Percentiles rank a stretch among this genome's conserved stretches.
These are phyloP conservation scores for Tephrocybe sp. DNA, from an alignment of 768 basidiomycete genomes.

Conservation along the genomic window DNA sequence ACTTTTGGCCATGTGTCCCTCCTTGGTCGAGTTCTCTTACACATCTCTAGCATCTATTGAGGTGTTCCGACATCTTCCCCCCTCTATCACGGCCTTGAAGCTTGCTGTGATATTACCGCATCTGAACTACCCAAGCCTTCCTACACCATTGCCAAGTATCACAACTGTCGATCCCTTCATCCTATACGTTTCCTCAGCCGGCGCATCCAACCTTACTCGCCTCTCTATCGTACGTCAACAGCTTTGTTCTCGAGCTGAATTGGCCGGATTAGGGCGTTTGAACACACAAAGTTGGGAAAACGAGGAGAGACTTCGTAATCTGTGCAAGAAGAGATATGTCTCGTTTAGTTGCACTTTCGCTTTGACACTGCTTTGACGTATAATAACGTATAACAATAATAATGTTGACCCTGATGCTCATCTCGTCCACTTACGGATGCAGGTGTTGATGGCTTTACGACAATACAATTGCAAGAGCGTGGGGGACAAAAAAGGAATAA, in stretches of 20 bases:
- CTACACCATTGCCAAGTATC: not conserved
- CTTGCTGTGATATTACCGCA: constrained; percentile 2
- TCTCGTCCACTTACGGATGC: too few species aligned
- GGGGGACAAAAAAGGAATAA: too few species aligned
- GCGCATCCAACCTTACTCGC: not conserved
- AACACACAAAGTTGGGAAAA: constrained; percentile 1
- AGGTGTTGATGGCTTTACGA: too few species aligned
- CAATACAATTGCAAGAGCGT: too few species aligned
- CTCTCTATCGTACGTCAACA: constrained; percentile 5
- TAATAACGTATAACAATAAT: too few species aligned
- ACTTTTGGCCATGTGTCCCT: constrained; percentile 3
- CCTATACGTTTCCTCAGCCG: not conserved
- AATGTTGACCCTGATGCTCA: too few species aligned
- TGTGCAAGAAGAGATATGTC: constrained; percentile 1
- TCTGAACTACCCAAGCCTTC: not conserved
- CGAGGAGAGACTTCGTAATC: not conserved
- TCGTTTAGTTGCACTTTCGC: not conserved
- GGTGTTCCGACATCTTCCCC: constrained; percentile 3
- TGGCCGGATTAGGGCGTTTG: not conserved
- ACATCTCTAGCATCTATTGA: constrained; percentile 2
- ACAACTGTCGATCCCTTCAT: not conserved
- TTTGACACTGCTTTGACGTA: too few species aligned
- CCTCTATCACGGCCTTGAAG: not conserved
- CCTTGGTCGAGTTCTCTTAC: constrained; percentile 6
- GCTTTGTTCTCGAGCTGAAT: too few species aligned